Evolutionary conservation across 345 rosid species (phyloP).

Genomic region (Eucalyptus pumila): DNA sequence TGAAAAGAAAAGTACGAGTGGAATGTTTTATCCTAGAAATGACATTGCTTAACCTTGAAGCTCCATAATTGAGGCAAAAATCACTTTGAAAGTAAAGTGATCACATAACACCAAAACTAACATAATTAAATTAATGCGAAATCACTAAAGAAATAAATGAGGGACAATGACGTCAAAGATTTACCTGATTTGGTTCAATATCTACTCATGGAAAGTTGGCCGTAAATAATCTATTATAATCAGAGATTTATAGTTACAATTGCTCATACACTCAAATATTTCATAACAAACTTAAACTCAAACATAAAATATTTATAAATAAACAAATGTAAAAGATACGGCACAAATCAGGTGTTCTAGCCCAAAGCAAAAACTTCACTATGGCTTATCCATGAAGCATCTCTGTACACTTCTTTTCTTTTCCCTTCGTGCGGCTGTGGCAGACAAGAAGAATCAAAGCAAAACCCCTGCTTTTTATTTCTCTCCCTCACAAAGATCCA

Average conservation of each 20-base stretch:
- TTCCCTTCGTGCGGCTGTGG: neutral
- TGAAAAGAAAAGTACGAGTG: neutral
- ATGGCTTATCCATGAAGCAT: neutral
- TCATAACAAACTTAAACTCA: neutral
- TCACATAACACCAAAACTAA: neutral
- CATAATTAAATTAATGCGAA: neutral
- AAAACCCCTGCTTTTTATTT: neutral
- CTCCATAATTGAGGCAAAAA: neutral
- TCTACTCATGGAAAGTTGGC: rapidly evolving
- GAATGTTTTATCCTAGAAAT: neutral
- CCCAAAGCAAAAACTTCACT: neutral
- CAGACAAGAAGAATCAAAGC: neutral
- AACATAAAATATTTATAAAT: no score
- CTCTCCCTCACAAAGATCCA: neutral
- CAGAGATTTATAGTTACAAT: rapidly evolving
- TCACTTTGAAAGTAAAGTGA: neutral
- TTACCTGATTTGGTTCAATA: neutral
- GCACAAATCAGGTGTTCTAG: neutral
- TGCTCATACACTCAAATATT: neutral
- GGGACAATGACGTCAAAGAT: neutral
- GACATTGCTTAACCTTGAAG: neutral
- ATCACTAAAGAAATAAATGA: neutral
- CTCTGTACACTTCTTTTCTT: neutral
- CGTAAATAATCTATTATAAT: neutral
- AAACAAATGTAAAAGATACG: neutral